Evolutionary conservation across 305 asterid genomes (phyloP), one percentile per base, ranked within the genome.

Genomic region (Caryopteris hybrid): DNA sequence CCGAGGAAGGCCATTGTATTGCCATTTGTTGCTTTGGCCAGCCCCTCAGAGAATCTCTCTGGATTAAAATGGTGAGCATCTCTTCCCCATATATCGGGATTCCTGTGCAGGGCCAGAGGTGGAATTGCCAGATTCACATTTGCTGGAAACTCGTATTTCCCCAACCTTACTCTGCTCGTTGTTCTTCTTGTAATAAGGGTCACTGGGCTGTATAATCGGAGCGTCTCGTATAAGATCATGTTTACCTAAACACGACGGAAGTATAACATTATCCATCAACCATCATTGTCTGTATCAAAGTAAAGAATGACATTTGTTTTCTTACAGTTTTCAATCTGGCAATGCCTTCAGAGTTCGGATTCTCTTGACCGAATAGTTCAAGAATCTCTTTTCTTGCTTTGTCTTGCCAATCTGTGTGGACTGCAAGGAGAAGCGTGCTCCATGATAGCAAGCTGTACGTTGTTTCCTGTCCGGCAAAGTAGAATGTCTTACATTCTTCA

Each of bases 41-140:
- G 41, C 51, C 91, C 91, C 13, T 81, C 78, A 3, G 74, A 48
- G 61, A 86, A 86, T 76, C 88, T 79, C 43, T 86, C 88, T 1
- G 86, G 88, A 23, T 70, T 80, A 63, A 81, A 84, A 21, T 76
- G 63, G 21, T 61, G 83, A n/a, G 79, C 81, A 10, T 81, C 88
- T 59, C 31, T 29, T 27, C 93, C 88, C 93, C 88, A 86, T 60
- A 86, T 61, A 5, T 79, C 74, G 1, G 79, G 72, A 41, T 76
- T 67, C 27, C 78, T 67, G 68, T 86, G 90, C 5, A 86, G 55
- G 62, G 85, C 78, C 5, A 67, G 68, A 36, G 73, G 21, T n/a
- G 81, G 80, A 38, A 86, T 77, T 0, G 8, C 6, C 66, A 86
- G 20, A 4, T 63, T 60, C 16, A 74, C 61, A 11, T 77, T 68